Percentiles rank a stretch among this genome's conserved stretches.
Conservation (phyloP, 2,329 filamentous ascomycete species). For the Xylariomycetidae sp. region DNA sequence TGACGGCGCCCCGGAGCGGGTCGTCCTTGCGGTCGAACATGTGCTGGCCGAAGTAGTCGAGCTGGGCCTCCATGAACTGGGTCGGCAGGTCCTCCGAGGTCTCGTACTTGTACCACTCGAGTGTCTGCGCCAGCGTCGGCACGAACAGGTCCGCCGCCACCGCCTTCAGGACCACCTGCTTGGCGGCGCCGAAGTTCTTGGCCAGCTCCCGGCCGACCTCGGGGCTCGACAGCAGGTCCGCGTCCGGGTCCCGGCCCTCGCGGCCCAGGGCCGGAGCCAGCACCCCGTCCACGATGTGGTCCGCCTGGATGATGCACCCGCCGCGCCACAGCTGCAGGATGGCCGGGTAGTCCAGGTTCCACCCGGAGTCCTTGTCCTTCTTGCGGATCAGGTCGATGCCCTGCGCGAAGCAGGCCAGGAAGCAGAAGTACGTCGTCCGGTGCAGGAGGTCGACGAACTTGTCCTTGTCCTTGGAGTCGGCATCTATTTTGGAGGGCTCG, state of each 20-base stretch:
- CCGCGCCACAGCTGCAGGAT: conserved; percentile 61
- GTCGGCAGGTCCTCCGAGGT: conserved; percentile 58
- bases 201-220: conserved; percentile 50
- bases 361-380: conserved; percentile 53
- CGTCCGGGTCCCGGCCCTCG: conserved; percentile 34
- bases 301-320: conserved; percentile 67
- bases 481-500: too few relatives aligned
- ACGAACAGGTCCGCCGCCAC: conserved; percentile 55
- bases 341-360: conserved; percentile 49
- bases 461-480: conserved; percentile 27
- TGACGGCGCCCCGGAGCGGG: conserved; percentile 43
- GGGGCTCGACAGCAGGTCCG: conserved; percentile 39
- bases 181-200: conserved; percentile 45
- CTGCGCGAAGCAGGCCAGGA: conserved; percentile 59
- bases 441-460: conserved; percentile 53
- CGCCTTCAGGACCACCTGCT: conserved; percentile 49
- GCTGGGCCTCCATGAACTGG: conserved; percentile 64
- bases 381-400: conserved; percentile 60
- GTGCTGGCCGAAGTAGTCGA: conserved; percentile 68
- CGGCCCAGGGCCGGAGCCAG: conserved; percentile 42
- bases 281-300: conserved; percentile 59
- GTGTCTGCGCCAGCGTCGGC: conserved; percentile 54
- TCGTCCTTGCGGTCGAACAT: conserved; percentile 58
- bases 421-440: conserved; percentile 57
- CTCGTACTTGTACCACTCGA: conserved; percentile 65